Base-by-base conservation (phyloP, 2,329 filamentous ascomycete genomes). In the Ceratocystis cacaofunesta region DNA sequence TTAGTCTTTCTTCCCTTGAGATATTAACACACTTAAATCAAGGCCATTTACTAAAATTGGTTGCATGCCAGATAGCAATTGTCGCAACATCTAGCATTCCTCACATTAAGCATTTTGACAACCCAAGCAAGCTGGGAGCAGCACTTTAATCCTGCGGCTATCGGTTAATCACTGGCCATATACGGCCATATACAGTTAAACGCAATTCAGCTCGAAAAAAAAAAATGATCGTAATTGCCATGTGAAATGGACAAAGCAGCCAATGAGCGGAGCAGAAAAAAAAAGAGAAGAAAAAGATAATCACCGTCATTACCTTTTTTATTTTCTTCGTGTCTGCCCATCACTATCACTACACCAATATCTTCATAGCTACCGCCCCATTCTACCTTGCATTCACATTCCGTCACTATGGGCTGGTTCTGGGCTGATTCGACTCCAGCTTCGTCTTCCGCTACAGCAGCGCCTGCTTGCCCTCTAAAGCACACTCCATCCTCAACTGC, bases 351-450 rank as follows among this genome's bases (percentile, higher is more conserved):
- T 41, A 4, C 36, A 12, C 12, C 10, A 12, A 41, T 17, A 41
- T n/a, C 41, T 50, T 17, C 6, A 10, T 15, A 61, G 63, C 52
- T 55, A 63, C 32, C 61, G 43, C 7, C 64, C 61, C 10, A 66
- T 25, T 61, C 62, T 67, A 58, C 28, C 61, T 28, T 15, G 57
- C 41, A 62, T 48, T 64, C 43, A 28, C 60, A 63, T 62, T 69
- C 55, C 32, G 2, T 52, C 68, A 68, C 46, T 67, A 85, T 85
- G 83, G 83, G 83, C 69, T 85, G 82, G 82, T 85, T 85, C 71
- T 85, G 83, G 83, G 80, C 82, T 68, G 82, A 85, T 68, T 68
- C 74, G 67, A 62, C 75, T 58, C 71, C 78, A 65, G 70, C 74
- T 22, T 68, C 74, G n/a, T 46, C 68, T 62, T 66, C 63, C 5